Base-by-base conservation (phyloP, 768 basidiomycete genomes). In the Hortiboletus campestris region DNA sequence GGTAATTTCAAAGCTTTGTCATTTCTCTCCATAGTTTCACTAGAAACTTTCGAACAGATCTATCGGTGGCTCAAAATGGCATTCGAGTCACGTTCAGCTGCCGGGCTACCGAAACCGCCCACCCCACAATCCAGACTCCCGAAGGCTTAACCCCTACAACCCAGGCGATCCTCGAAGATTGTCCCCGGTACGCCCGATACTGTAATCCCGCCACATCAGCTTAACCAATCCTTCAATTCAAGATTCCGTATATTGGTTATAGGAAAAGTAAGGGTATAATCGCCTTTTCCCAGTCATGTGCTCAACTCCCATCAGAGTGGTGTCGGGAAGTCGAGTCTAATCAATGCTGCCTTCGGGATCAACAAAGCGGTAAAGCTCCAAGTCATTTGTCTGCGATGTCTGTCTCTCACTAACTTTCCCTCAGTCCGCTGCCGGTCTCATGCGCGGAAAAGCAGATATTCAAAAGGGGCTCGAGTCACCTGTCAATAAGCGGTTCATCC, bases 211-310 rank as follows among this genome's bases (percentile, higher is more conserved):
- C 25, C 6, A 4, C 25, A 6, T 25, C 25, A 25, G 2, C 43
- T 16, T 12, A 3, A 28, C 43, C 4, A 25, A 25, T 6, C 4
- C 25, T 25, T 4, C 25, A 25, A 25, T 25, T 25, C 25, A 25
- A 25, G 52, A 7, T 53, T 53, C 45, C 52, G 45, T 25, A 53
- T 53, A 38, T 34, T 53, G 20, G 52, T 46, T 12, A 53, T 53
- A 16, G 52, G 52, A 4, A 53, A 46, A 11, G 51, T 46, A 32
- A 19, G 19, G 1, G 19, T 17, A 17, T 25, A 6, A 16, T 16
- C 19, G 14, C 2, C 34, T 6, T 31, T n/a, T 14, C 13, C 11
- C 10, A 20, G 13, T 10, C 36, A 31, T 16, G 9, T n/a, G 11
- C 44, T 31, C 28, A 53, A 31, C 38, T 38, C 25, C 14, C 4